These are phyloP conservation scores for Ophiocordyceps polyrhachis-furcata DNA, from an alignment of 2,329 filamentous ascomycete species.

Conservation along the genomic window DNA sequence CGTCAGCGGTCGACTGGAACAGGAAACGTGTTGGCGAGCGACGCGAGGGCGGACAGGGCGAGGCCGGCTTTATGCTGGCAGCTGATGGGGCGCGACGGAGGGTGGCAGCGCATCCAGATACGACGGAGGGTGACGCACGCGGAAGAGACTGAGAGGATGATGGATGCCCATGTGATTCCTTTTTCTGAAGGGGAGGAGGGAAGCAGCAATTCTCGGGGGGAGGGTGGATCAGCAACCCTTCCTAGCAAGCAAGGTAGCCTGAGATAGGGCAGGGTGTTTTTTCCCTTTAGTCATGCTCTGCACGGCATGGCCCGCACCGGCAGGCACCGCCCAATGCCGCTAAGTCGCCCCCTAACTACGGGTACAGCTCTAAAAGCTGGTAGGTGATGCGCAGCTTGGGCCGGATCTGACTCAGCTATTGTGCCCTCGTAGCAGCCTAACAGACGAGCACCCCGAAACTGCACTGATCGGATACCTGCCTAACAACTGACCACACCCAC, in stretches of 20 bases:
- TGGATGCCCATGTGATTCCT: constrained; percentile 16
- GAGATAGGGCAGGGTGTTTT: not conserved
- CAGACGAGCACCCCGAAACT: no score
- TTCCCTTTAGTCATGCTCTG: not conserved
- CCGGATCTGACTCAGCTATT: not conserved
- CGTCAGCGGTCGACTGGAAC: not conserved
- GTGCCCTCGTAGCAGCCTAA: no score
- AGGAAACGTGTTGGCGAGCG: not conserved
- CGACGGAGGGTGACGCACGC: constrained; percentile 3
- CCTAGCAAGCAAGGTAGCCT: not conserved
- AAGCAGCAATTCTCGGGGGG: constrained; percentile 5
- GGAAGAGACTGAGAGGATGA: constrained; percentile 4
- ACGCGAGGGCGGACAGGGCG: not conserved
- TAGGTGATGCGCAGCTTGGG: not conserved
- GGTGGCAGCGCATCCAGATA: constrained; percentile 10
- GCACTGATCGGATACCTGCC: no score
- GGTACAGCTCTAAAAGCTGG: not conserved
- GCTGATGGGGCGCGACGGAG: constrained; percentile 5
- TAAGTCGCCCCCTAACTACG: not conserved
- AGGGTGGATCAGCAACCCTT: constrained; percentile 11
- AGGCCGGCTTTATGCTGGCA: not conserved
- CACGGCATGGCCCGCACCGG: not conserved
- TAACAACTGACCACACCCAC: not conserved
- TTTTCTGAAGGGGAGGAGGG: constrained; percentile 2
- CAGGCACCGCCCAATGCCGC: not conserved